Evolutionary conservation across 257 asterid species (phyloP).

Genomic region (Fraxinus americana): DNA sequence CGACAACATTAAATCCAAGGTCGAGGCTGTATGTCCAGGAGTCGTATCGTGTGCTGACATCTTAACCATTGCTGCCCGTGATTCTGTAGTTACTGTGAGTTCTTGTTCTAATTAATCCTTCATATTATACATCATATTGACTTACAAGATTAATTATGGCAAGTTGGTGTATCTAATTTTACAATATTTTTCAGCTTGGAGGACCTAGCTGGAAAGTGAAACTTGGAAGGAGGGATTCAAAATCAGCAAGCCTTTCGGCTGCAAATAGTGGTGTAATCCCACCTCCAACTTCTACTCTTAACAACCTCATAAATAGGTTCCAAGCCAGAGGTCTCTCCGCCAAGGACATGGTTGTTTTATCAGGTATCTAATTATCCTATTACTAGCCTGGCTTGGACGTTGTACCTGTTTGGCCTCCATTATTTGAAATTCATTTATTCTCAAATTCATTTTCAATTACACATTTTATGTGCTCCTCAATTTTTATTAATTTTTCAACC

Average conservation of each 20-base stretch:
- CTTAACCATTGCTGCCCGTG: conserved; percentile 60
- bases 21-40: conserved; percentile 49
- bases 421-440: no score
- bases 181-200: conserved; percentile 43
- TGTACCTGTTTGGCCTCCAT: no score
- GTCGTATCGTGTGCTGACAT: conserved; percentile 68
- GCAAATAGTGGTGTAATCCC: conserved; percentile 56
- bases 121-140: neutral
- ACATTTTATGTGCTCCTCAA: no score
- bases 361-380: conserved; percentile 34
- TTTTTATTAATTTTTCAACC: no score
- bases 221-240: conserved; percentile 56
- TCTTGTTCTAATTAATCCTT: neutral
- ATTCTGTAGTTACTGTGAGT: conserved; percentile 47
- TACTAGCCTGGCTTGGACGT: no score
- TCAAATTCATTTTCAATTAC: no score
- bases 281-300: conserved; percentile 40
- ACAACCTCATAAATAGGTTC: conserved; percentile 42
- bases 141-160: neutral
- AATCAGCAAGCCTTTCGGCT: conserved; percentile 37
- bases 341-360: conserved; percentile 58
- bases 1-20: conserved; percentile 46
- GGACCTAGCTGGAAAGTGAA: conserved; percentile 57
- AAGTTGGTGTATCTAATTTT: neutral
- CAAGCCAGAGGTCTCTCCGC: conserved; percentile 37